phyloP scores from a whole-genome alignment of 345 rosid genomes.

The Hibiscus mutabilis region DNA sequence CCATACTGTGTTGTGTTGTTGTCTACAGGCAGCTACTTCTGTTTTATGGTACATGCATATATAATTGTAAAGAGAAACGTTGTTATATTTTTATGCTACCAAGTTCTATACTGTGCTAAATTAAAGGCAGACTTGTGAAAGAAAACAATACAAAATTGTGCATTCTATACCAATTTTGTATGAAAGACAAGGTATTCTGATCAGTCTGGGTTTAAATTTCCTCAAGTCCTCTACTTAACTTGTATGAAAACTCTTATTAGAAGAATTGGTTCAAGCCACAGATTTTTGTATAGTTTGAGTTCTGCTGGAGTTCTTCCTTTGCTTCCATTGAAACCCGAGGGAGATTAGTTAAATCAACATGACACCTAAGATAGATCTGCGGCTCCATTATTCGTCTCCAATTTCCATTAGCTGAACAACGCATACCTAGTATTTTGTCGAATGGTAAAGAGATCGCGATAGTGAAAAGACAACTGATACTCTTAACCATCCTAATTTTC shows the following conservation, averaged over 20 bases:
- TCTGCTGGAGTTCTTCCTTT: slow-evolving; percentile 10
- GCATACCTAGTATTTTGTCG: slow-evolving; percentile 20
- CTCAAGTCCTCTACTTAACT: background rate
- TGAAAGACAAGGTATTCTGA: background rate
- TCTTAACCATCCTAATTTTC: background rate
- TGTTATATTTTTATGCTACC: too few relatives aligned
- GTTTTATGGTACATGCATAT: too few relatives aligned
- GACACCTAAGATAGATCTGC: background rate
- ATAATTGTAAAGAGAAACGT: too few relatives aligned
- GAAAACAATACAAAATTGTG: background rate
- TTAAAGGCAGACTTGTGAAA: too few relatives aligned
- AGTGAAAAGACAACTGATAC: background rate
- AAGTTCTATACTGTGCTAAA: too few relatives aligned
- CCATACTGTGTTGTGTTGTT: too few relatives aligned
- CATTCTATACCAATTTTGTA: background rate
- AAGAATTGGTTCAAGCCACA: slow-evolving; percentile 23
- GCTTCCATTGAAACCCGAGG: slow-evolving; percentile 21
- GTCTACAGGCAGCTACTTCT: too few relatives aligned
- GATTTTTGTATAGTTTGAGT: slow-evolving; percentile 28
- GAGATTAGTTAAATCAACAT: background rate
- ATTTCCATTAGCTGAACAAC: background rate
- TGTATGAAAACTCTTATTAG: slow-evolving; percentile 1
- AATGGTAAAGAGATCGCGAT: slow-evolving; percentile 11
- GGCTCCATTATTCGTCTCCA: background rate
- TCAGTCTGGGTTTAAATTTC: background rate